phyloP scores from a whole-genome alignment of 2,329 filamentous ascomycete genomes.

The Reticulascus tulasneorum region DNA sequence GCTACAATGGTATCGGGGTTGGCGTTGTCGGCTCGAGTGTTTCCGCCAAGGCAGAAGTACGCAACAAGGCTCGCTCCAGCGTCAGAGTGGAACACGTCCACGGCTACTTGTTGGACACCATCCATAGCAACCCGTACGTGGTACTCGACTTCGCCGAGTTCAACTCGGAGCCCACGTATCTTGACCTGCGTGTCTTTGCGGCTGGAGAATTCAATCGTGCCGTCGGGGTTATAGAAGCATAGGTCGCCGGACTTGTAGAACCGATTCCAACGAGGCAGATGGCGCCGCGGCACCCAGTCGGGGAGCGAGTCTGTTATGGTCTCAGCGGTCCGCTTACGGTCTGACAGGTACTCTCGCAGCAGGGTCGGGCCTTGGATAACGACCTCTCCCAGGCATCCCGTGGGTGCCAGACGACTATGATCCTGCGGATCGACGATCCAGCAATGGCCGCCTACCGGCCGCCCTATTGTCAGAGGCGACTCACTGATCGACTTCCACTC shows the following conservation, averaged over 20 bases:
- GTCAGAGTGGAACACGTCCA: conserved; percentile 1
- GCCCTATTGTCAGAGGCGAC: not conserved
- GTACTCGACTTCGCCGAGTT: conserved; percentile 5
- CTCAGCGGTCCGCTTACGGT: not conserved
- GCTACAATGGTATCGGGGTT: not conserved
- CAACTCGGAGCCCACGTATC: conserved; percentile 2
- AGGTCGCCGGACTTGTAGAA: conserved; percentile 10
- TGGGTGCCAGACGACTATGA: conserved; percentile 1
- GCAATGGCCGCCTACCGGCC: not conserved
- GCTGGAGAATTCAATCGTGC: conserved; percentile 3
- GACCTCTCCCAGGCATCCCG: conserved; percentile 2
- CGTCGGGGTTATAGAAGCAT: not conserved
- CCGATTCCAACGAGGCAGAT: not conserved
- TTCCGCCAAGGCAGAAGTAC: conserved; percentile 2
- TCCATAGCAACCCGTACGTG: not conserved
- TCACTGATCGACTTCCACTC: not conserved
- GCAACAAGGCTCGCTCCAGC: conserved; percentile 2
- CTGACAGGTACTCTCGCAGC: not conserved
- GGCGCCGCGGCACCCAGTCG: not conserved
- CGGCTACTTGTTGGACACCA: not conserved
- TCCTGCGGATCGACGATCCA: conserved; percentile 21
- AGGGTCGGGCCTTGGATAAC: conserved; percentile 1
- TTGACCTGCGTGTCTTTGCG: conserved; percentile 17
- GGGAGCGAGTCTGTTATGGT: not conserved
- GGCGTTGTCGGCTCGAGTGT: not conserved